Conservation (phyloP, 306 rosid genomes). For the Quercus alba region DNA sequence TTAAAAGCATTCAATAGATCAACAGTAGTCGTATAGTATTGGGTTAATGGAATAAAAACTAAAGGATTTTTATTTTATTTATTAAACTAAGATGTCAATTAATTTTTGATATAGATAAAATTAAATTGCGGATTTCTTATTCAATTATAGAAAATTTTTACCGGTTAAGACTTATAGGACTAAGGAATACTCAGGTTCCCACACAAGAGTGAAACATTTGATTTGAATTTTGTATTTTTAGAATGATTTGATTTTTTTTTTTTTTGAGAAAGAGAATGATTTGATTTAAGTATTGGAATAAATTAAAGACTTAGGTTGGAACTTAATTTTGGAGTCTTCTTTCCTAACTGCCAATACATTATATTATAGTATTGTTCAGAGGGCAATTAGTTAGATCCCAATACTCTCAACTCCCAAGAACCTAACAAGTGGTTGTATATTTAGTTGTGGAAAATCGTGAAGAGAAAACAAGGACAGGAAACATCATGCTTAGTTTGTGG, state of each 20-base stretch:
- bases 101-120: rapidly evolving
- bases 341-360: too few species aligned
- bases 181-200: too few species aligned
- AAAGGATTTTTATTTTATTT: too few species aligned
- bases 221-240: neutral
- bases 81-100: rapidly evolving
- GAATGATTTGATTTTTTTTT: too few species aligned
- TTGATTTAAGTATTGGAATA: neutral
- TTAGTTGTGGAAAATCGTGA: neutral
- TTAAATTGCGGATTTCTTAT: rapidly evolving
- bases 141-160: too few species aligned
- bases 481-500: neutral
- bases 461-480: neutral
- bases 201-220: neutral
- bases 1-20: too few species aligned
- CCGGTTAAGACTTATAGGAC: rapidly evolving
- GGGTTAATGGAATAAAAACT: too few species aligned
- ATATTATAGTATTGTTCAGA: neutral
- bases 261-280: too few species aligned
- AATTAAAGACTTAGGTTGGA: neutral
- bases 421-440: neutral
- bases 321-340: neutral
- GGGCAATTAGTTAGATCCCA: neutral
- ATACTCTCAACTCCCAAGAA: neutral
- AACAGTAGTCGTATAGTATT: too few species aligned